Evolutionary conservation across 768 basidiomycete genomes (phyloP), one percentile per base, ranked within the genome.

Genomic region (Amanita muscaria): DNA sequence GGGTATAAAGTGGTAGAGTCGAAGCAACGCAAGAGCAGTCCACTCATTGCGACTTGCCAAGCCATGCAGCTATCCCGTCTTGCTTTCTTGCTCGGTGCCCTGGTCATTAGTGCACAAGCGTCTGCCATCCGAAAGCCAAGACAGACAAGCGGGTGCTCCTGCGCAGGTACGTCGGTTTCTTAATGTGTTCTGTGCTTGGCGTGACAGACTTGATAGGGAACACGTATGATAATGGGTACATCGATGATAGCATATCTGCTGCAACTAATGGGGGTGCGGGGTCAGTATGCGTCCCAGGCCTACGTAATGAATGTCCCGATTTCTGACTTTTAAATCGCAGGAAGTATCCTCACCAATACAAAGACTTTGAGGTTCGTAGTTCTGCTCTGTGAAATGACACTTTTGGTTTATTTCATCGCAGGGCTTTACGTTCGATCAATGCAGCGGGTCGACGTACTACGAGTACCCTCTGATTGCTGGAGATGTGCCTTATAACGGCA

Each of bases 391-490:
- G 4, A 45, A n/a, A 7, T n/a, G 14, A 10, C 16, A 22, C 32
- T 5, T 29, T 32, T 27, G 21, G 34, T 15, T 23, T 14, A 30
- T 12, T 24, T 30, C 1, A 22, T n/a, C 14, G 32, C 31, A 60
- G 58, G 56, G 54, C 4, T 62, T 59, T 44, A 15, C 34, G 32
- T 61, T 62, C 41, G n/a, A n/a, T 49, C 57, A 8, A 46, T 30
- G 15, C 60, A n/a, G 58, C 36, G 46, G 49, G 7, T 51, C 52
- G 5, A 56, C 55, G 3, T 58, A 57, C 47, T 62, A 49, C 34
- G 58, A 59, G 44, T 62, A 47, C 33, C 61, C 59, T 21, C 51
- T 60, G 8, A 38, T 52, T 41, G 51, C 48, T 10, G 57, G 55
- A 14, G 44, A 43, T 3, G 50, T 48, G 11, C 11, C 21, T 5